These are phyloP conservation scores for Ramichloridium luteum DNA, from an alignment of 2,329 filamentous ascomycete genomes.

Conservation along the genomic window DNA sequence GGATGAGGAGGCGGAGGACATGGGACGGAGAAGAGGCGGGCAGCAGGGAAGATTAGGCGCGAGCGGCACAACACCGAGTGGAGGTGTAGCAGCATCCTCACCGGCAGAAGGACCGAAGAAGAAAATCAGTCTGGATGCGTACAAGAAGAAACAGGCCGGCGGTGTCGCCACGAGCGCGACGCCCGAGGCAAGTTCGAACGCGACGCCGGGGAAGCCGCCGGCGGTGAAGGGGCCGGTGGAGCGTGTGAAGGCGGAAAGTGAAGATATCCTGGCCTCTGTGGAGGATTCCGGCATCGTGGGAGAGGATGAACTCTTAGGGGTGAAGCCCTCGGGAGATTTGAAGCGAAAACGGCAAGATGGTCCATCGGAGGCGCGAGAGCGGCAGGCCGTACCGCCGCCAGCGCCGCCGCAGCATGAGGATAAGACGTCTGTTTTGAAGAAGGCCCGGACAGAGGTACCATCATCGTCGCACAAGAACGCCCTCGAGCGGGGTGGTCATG, in stretches of 20 bases:
- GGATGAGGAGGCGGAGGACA: constrained; percentile 16
- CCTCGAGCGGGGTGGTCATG: too few relatives aligned
- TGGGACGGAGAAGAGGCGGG: too few relatives aligned
- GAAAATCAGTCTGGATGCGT: constrained; percentile 50
- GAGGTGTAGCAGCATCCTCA: constrained; percentile 1
- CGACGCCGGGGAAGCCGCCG: constrained; percentile 16
- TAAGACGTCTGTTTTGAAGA: not conserved
- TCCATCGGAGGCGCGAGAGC: too few relatives aligned
- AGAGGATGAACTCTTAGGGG: constrained; percentile 9
- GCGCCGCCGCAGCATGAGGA: not conserved
- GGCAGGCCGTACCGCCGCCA: not conserved
- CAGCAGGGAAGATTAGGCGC: constrained; percentile 21
- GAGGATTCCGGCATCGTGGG: too few relatives aligned
- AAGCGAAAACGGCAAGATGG: constrained; percentile 19
- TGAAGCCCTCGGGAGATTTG: constrained; percentile 6
- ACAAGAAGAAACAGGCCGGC: constrained; percentile 44
- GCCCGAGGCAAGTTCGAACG: constrained; percentile 12
- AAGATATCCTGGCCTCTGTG: constrained; percentile 21
- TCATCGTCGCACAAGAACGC: too few relatives aligned
- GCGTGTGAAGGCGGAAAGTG: constrained; percentile 21
- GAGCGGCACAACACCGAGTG: constrained; percentile 31
- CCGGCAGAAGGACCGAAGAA: constrained; percentile 37
- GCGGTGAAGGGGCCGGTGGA: constrained; percentile 23
- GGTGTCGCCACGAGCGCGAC: constrained; percentile 22
- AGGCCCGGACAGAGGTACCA: not conserved